Conservation (phyloP, 2,329 filamentous ascomycete genomes). For the Xylariaceae sp. region DNA sequence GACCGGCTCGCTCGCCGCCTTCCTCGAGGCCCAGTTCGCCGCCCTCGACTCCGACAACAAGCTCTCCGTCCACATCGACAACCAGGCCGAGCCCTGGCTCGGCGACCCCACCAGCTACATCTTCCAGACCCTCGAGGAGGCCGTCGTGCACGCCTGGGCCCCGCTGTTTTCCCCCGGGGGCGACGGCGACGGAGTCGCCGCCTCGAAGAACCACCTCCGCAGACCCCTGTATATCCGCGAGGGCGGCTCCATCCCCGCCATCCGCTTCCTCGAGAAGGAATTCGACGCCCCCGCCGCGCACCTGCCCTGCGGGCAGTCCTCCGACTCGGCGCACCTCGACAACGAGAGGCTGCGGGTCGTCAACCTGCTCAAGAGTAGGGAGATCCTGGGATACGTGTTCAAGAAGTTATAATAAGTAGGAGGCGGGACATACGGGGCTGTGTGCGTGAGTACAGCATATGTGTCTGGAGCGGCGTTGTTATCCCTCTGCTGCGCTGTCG, state of each 20-base stretch:
- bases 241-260: slow-evolving; percentile 92
- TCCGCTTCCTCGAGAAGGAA: slow-evolving; percentile 91
- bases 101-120: slow-evolving; percentile 90
- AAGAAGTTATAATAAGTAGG: slow-evolving; percentile 61
- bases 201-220: slow-evolving; percentile 43
- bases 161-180: too few species aligned
- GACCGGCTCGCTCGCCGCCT: slow-evolving; percentile 66
- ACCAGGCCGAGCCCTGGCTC: slow-evolving; percentile 94
- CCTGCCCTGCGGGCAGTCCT: slow-evolving; percentile 91
- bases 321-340: slow-evolving; percentile 89
- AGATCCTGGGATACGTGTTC: slow-evolving; percentile 90
- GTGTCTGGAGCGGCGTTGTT: too few species aligned
- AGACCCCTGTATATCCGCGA: slow-evolving; percentile 92
- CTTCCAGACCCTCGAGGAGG: slow-evolving; percentile 84
- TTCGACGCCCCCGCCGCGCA: slow-evolving; percentile 90
- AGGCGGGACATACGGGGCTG: too few species aligned
- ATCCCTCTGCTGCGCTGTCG: too few species aligned
- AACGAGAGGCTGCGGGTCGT: slow-evolving; percentile 89
- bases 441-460: too few species aligned
- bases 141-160: slow-evolving; percentile 84
- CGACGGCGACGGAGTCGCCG: background rate
- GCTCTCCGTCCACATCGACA: slow-evolving; percentile 82
- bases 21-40: slow-evolving; percentile 71
- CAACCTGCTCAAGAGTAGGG: slow-evolving; percentile 88
- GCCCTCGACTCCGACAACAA: slow-evolving; percentile 78